Base-by-base conservation (phyloP, 192 early-diverging fungal species). In the Rhizoclosmatium globosum region DNA sequence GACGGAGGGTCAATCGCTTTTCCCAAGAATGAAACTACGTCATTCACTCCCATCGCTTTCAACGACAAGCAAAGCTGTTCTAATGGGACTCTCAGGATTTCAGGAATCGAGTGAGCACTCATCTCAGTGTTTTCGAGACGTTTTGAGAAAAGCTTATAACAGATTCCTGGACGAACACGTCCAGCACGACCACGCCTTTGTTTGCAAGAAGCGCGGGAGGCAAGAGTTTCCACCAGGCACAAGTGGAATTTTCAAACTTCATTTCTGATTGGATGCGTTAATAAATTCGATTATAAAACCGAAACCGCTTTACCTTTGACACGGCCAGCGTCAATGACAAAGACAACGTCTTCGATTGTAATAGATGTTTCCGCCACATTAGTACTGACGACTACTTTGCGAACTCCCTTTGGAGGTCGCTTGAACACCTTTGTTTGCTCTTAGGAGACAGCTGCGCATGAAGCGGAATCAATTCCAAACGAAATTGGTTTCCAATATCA, bases 161-260 rank as follows among this genome's bases (percentile, higher is more conserved):
- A 96, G 0, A 90, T 74, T 38, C 97, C 97, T 23, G 87, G 85
- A 56, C 90, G 88, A 4, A 93, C 90, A 66, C 97, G 89, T 3
- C 97, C 97, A 3, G 97, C 97, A 71, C 96, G 91, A 15, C 96
- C 97, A 47, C 92, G 87, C 11, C 97, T 85, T 71, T 95, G 94
- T 41, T 87, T 87, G 23, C 86, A 92, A 3, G 84, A 78, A 7
- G 94, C 92, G 53, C 82, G 87, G 6, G 91, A 88, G n/a, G 93
- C 84, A 71, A 87, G 92, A 15, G 84, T 90, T 78, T 95, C 91
- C 56, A 87, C 73, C n/a, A 95, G 64, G 2, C 76, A 72, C 41
- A 82, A 4, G 83, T 79, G 13, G 41, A 58, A 46, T 79, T 76
- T 21, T 23, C 86, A 83, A n/a, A 88, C 82, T 31, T 86, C 88